phyloP scores from a whole-genome alignment of 805 yeast species.

The Candida michaelii region DNA sequence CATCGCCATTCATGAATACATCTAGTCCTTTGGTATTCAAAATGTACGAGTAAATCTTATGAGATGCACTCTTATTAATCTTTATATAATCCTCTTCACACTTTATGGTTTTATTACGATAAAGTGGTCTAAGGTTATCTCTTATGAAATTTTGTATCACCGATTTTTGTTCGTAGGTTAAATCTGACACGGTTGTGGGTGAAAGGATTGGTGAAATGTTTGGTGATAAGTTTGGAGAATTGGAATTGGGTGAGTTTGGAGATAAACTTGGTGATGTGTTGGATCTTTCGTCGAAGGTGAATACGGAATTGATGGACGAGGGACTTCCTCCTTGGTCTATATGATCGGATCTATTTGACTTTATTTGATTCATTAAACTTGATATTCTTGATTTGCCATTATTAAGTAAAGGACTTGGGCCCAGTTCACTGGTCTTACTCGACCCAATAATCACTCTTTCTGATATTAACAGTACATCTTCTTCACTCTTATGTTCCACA shows the following conservation, averaged over 20 bases:
- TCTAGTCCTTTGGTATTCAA: conserved; percentile 14
- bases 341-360: conserved; percentile 2
- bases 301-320: conserved; percentile 10
- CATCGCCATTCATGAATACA: conserved; percentile 19
- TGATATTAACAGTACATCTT: neutral
- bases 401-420: no score
- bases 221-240: conserved; percentile 6
- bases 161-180: conserved; percentile 48
- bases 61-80: conserved; percentile 62
- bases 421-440: no score
- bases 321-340: conserved; percentile 13
- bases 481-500: neutral
- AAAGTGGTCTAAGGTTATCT: conserved; percentile 49
- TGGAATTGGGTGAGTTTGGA: conserved; percentile 4
- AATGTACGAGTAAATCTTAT: conserved; percentile 50
- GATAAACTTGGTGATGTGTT: conserved; percentile 7
- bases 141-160: conserved; percentile 59
- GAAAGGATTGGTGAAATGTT: neutral
- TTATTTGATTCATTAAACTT: conserved; percentile 15
- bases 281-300: conserved; percentile 8
- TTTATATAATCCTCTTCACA: conserved; percentile 49
- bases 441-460: neutral
- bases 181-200: conserved; percentile 6
- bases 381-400: conserved; percentile 11
- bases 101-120: conserved; percentile 29